phyloP scores from a whole-genome alignment of 441 rosid genomes.

The Melastoma candidum region DNA sequence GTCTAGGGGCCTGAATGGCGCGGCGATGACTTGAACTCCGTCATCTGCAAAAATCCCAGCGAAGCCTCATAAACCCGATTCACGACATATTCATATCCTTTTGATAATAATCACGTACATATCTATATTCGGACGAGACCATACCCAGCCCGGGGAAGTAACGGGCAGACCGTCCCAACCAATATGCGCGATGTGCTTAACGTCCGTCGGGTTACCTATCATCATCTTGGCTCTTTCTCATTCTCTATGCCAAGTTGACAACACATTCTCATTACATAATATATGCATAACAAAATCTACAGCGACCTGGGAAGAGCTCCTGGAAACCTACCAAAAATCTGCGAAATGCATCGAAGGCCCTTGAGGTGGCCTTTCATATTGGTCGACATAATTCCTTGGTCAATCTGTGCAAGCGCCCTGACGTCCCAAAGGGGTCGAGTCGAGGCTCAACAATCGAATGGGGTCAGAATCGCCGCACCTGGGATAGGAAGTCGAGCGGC shows the following conservation, averaged over 20 bases:
- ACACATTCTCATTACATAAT: not conserved
- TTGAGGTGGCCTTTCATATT: conserved; percentile 70
- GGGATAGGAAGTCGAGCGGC: too few species aligned
- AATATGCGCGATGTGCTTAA: conserved; percentile 90
- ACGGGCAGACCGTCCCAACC: conserved; percentile 86
- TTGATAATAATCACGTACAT: not conserved
- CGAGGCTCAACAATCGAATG: too few species aligned
- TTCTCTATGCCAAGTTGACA: conserved; percentile 34
- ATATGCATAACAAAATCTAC: not conserved
- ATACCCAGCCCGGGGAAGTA: conserved; percentile 71
- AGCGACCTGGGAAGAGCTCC: not conserved
- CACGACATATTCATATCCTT: not conserved
- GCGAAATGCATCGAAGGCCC: conserved; percentile 75
- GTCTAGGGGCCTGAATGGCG: conserved; percentile 19
- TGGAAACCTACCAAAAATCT: conserved; percentile 56
- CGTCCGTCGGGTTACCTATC: conserved; percentile 86
- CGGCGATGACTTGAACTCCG: conserved; percentile 31
- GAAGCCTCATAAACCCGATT: too few species aligned
- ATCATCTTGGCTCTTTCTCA: conserved; percentile 75
- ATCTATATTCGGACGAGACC: not conserved
- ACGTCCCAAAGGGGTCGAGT: too few species aligned
- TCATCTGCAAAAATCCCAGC: conserved; percentile 38
- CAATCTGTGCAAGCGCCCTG: not conserved
- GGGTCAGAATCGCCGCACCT: too few species aligned
- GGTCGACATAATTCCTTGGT: conserved; percentile 32